Evolutionary conservation across 495 filamentous ascomycete genomes (phyloP).

Genomic region (Neurospora tetrasperma): DNA sequence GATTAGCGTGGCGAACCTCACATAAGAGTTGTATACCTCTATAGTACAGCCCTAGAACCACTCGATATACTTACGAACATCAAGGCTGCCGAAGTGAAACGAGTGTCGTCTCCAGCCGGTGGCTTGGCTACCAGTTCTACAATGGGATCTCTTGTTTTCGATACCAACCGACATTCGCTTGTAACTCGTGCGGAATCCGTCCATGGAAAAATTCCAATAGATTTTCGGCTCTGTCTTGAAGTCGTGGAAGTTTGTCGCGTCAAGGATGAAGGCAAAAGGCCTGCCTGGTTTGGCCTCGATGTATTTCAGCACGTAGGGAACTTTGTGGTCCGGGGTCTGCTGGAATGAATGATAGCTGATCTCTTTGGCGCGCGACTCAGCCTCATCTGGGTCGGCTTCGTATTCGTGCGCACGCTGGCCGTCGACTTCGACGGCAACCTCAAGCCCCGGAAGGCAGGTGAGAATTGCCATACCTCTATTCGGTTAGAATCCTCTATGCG

Average conservation of each 20-base stretch:
- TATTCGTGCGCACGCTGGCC: constrained; percentile 21
- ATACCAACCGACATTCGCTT: too few relatives aligned
- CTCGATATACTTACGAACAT: background rate
- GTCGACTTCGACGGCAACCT: constrained; percentile 18
- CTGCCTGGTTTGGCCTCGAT: constrained; percentile 12
- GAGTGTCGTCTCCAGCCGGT: background rate
- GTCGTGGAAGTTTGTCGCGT: background rate
- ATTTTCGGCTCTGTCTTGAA: background rate
- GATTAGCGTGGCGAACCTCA: too few relatives aligned
- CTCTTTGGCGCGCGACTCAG: background rate
- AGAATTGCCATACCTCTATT: constrained; percentile 24
- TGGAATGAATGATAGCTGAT: background rate
- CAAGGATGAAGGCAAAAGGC: background rate
- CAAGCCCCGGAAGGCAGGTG: constrained; percentile 18
- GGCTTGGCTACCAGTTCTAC: background rate
- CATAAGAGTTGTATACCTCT: too few relatives aligned
- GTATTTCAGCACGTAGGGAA: constrained; percentile 8
- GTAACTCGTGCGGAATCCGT: background rate
- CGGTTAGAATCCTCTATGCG: background rate
- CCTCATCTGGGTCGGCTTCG: constrained; percentile 11
- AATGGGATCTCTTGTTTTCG: background rate
- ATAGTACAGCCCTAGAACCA: too few relatives aligned
- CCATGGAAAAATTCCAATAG: background rate
- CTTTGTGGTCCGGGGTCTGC: background rate
- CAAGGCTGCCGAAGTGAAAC: background rate